A percentile compares a stretch with the other conserved stretches of the same genome.
Evolutionary conservation across 2,329 filamentous ascomycete genomes (phyloP).

Genomic region (Colletotrichum filicis): DNA sequence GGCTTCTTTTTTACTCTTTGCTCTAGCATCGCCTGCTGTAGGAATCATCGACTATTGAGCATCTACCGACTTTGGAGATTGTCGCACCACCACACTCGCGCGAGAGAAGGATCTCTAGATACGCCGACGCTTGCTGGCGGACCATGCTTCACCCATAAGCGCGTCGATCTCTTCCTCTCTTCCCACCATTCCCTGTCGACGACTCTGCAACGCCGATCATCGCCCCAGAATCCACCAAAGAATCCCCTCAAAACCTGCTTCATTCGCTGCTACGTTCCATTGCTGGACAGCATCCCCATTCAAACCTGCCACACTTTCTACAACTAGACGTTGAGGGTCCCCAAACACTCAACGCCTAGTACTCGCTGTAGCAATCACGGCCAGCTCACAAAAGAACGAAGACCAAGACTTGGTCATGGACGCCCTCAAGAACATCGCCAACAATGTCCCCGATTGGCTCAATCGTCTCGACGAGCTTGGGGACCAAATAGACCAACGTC

Average conservation of each 20-base stretch:
- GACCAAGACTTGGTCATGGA: slow-evolving; percentile 61
- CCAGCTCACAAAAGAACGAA: slow-evolving; percentile 39
- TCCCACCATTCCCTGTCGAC: slow-evolving; percentile 44
- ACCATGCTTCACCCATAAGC: slow-evolving; percentile 33
- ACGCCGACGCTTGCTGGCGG: slow-evolving; percentile 24
- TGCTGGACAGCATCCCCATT: neutral
- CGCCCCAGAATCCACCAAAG: slow-evolving; percentile 19
- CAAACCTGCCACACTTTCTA: neutral
- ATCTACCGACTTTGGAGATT: neutral
- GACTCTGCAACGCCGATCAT: slow-evolving; percentile 25
- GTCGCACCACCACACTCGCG: neutral
- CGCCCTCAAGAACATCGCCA: slow-evolving; percentile 64
- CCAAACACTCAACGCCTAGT: slow-evolving; percentile 41
- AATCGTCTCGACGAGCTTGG: slow-evolving; percentile 69
- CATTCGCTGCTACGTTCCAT: neutral
- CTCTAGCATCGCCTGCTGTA: neutral
- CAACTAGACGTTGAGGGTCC: slow-evolving; percentile 42
- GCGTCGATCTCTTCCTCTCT: slow-evolving; percentile 25
- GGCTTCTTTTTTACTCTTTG: neutral
- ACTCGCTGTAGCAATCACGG: slow-evolving; percentile 41
- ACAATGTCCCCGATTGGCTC: slow-evolving; percentile 70
- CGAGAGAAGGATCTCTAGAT: neutral
- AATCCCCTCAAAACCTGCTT: slow-evolving; percentile 18
- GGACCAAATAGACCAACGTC: slow-evolving; percentile 69
- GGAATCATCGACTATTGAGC: neutral